phyloP scores from a whole-genome alignment of 495 filamentous ascomycete species.

The Talaromyces liani region DNA sequence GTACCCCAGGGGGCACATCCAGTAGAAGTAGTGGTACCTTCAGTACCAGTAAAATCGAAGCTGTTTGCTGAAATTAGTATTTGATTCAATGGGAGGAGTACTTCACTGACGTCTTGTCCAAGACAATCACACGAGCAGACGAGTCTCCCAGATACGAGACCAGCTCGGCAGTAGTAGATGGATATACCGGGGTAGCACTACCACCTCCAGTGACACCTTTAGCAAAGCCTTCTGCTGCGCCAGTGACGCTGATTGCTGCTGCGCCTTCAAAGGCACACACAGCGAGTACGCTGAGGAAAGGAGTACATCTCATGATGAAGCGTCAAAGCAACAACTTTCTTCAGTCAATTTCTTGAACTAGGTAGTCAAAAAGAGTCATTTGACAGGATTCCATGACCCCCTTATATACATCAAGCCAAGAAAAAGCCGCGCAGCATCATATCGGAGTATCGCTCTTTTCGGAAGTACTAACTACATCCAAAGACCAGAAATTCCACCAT shows the following conservation, averaged over 20 bases:
- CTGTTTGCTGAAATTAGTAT: background rate
- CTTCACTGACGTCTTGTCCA: background rate
- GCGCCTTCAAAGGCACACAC: background rate
- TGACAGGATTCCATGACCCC: background rate
- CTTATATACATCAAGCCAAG: background rate
- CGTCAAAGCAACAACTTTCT: background rate
- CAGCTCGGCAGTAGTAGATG: background rate
- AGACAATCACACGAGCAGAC: background rate
- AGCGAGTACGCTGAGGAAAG: background rate
- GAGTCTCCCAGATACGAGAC: background rate
- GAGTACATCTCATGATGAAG: background rate
- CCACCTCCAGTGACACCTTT: background rate
- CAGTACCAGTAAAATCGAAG: background rate
- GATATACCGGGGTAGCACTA: background rate
- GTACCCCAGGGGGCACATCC: constrained; percentile 43
- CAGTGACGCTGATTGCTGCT: background rate
- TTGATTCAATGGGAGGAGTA: background rate
- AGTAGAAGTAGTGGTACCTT: constrained; percentile 9
- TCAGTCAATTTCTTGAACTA: background rate
- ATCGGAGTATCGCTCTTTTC: background rate
- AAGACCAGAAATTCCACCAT: background rate
- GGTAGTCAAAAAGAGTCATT: background rate
- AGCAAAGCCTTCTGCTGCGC: background rate
- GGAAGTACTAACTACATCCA: background rate
- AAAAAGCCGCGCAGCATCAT: background rate